phyloP scores from a whole-genome alignment of 805 yeast species.

The Pichia gijzeniarum region DNA sequence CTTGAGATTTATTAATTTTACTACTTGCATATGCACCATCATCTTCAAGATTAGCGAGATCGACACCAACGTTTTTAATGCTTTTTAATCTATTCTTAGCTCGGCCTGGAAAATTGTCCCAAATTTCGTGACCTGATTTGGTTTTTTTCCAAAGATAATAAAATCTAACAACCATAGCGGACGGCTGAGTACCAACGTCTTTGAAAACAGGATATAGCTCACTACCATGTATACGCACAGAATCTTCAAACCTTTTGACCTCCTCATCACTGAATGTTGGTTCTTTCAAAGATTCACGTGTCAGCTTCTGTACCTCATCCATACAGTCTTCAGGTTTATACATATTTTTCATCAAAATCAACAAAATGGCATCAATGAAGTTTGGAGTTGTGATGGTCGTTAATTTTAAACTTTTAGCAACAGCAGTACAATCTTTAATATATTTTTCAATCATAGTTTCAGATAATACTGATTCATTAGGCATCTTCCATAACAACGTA shows the following conservation, averaged over 20 bases:
- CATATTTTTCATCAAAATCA: slow-evolving; percentile 42
- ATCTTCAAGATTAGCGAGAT: slow-evolving; percentile 47
- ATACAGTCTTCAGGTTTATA: slow-evolving; percentile 51
- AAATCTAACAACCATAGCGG: slow-evolving; percentile 75
- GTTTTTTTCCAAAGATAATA: slow-evolving; percentile 94
- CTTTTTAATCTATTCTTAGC: slow-evolving; percentile 48
- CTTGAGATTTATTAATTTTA: slow-evolving; percentile 36
- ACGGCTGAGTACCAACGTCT: slow-evolving; percentile 65
- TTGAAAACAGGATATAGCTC: slow-evolving; percentile 70
- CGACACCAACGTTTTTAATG: slow-evolving; percentile 39
- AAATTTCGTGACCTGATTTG: slow-evolving; percentile 59
- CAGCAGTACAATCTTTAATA: slow-evolving; percentile 45
- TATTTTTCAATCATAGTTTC: slow-evolving; percentile 37
- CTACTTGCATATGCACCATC: slow-evolving; percentile 63
- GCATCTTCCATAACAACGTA: slow-evolving; percentile 60
- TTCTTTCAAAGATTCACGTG: slow-evolving; percentile 58
- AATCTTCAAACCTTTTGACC: slow-evolving; percentile 62
- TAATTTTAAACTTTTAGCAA: slow-evolving; percentile 51
- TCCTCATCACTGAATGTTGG: slow-evolving; percentile 71
- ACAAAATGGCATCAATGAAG: slow-evolving; percentile 68
- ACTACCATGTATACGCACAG: slow-evolving; percentile 65
- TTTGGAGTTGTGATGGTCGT: slow-evolving; percentile 61
- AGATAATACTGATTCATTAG: slow-evolving; percentile 16
- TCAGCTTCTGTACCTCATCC: slow-evolving; percentile 37
- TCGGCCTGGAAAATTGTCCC: slow-evolving; percentile 80